Evolutionary conservation across 1,284 basidiomycete species (phyloP).

Genomic region (Inonotus hispidus): DNA sequence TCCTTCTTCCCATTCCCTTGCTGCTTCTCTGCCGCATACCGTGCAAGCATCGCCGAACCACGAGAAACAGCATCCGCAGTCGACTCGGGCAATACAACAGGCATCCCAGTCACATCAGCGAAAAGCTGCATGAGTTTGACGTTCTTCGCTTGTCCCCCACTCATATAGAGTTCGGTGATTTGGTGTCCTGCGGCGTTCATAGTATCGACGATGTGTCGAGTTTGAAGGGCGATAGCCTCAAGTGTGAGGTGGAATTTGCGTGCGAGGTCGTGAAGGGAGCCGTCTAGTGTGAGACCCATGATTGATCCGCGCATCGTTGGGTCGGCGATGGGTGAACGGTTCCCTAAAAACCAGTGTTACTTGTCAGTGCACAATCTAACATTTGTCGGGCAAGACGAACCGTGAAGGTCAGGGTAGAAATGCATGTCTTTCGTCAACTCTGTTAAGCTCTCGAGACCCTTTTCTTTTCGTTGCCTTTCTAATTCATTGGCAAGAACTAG

Average conservation of each 20-base stretch:
- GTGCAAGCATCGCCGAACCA: conserved; percentile 90
- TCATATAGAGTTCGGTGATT: conserved; percentile 88
- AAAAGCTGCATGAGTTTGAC: conserved; percentile 79
- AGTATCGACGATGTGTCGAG: conserved; percentile 88
- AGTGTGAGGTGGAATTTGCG: conserved; percentile 89
- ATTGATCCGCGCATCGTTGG: conserved; percentile 90
- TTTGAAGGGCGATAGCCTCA: conserved; percentile 94
- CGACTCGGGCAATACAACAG: conserved; percentile 78
- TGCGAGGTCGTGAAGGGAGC: conserved; percentile 76
- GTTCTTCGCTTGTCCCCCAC: conserved; percentile 90
- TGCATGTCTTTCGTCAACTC: conserved; percentile 89
- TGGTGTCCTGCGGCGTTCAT: conserved; percentile 86
- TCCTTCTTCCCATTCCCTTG: conserved; percentile 36
- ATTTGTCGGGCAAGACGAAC: conserved; percentile 30
- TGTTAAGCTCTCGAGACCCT: conserved; percentile 56
- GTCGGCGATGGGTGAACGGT: conserved; percentile 95
- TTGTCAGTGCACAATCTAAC: not conserved
- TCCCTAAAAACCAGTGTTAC: conserved; percentile 50
- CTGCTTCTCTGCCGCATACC: conserved; percentile 72
- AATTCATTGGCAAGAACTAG: conserved; percentile 73
- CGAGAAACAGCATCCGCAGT: conserved; percentile 83
- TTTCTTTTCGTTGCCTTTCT: conserved; percentile 58
- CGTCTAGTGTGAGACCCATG: conserved; percentile 81
- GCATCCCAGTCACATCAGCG: conserved; percentile 80
- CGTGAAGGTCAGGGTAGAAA: conserved; percentile 92